These are phyloP conservation scores for Suillus sp. DNA, from an alignment of 768 basidiomycete genomes.

Conservation along the genomic window DNA sequence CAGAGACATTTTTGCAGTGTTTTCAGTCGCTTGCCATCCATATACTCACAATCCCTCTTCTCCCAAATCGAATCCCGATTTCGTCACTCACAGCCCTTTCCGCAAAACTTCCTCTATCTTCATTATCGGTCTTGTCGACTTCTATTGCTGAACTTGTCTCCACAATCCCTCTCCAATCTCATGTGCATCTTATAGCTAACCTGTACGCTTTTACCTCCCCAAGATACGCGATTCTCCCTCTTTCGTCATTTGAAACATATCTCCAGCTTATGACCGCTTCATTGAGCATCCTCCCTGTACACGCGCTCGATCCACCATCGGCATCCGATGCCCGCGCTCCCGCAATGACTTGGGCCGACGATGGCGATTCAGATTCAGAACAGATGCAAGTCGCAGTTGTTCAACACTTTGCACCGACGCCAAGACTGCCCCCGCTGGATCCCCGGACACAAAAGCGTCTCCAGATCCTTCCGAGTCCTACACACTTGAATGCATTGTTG, in stretches of 20 bases:
- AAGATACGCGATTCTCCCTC: constrained; percentile 53
- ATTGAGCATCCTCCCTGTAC: constrained; percentile 53
- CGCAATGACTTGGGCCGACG: constrained; percentile 27
- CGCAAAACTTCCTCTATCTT: constrained; percentile 58
- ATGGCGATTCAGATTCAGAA: constrained; percentile 47
- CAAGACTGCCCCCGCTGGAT: constrained; percentile 50
- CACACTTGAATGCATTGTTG: constrained; percentile 61
- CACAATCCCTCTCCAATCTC: constrained; percentile 33
- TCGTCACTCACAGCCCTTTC: constrained; percentile 65
- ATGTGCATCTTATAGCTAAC: constrained; percentile 72
- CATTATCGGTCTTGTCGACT: constrained; percentile 36
- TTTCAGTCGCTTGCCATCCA: constrained; percentile 47
- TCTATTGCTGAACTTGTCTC: constrained; percentile 33
- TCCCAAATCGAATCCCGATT: constrained; percentile 75
- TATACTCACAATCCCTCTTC: constrained; percentile 72
- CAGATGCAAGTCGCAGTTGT: constrained; percentile 38
- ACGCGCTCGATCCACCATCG: constrained; percentile 51
- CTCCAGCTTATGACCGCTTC: constrained; percentile 53
- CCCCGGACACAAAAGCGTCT: constrained; percentile 64
- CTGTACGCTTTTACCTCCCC: constrained; percentile 64
- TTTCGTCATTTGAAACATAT: constrained; percentile 51
- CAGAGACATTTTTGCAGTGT: constrained; percentile 27
- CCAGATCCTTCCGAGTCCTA: constrained; percentile 50
- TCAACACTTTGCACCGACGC: constrained; percentile 32
- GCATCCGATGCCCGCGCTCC: constrained; percentile 18